phyloP scores from a whole-genome alignment of 192 early-diverging fungal species.

The Ambispora gerdemannii region DNA sequence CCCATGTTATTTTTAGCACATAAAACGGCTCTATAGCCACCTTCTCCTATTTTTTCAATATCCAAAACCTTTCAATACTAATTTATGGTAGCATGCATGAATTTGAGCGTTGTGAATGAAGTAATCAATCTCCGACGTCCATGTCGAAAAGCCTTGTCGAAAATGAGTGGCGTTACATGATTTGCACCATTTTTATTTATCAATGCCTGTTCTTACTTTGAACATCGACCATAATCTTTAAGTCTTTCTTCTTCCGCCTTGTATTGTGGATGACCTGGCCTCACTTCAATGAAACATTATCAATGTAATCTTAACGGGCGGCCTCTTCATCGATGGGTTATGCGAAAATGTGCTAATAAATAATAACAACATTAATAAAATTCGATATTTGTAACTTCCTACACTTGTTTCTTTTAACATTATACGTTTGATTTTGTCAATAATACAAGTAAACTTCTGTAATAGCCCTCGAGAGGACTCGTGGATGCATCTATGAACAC shows the following conservation, averaged over 20 bases:
- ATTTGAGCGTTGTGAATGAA: conserved; percentile 18
- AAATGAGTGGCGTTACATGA: conserved; percentile 13
- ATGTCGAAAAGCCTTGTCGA: neutral
- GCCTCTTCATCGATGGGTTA: too few relatives aligned
- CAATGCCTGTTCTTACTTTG: neutral
- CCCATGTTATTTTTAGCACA: neutral
- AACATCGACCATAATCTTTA: neutral
- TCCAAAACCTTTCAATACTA: neutral
- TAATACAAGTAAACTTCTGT: too few relatives aligned
- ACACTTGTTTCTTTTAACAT: too few relatives aligned
- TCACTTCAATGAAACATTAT: conserved; percentile 8
- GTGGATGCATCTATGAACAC: too few relatives aligned
- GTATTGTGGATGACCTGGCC: neutral
- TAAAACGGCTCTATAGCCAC: conserved; percentile 15
- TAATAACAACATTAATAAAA: too few relatives aligned
- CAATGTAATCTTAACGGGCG: conserved; percentile 6
- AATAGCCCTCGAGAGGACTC: too few relatives aligned
- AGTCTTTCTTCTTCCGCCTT: conserved; percentile 1
- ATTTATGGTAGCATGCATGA: neutral
- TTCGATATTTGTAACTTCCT: too few relatives aligned
- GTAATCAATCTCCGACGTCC: conserved; percentile 13
- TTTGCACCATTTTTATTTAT: conserved; percentile 12
- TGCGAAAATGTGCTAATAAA: too few relatives aligned
- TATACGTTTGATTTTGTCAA: too few relatives aligned
- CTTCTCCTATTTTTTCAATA: conserved; percentile 20